Evolutionary conservation across 495 filamentous ascomycete species (phyloP), one percentile per base, ranked within the genome.

Genomic region (Xylaria intraflava): DNA sequence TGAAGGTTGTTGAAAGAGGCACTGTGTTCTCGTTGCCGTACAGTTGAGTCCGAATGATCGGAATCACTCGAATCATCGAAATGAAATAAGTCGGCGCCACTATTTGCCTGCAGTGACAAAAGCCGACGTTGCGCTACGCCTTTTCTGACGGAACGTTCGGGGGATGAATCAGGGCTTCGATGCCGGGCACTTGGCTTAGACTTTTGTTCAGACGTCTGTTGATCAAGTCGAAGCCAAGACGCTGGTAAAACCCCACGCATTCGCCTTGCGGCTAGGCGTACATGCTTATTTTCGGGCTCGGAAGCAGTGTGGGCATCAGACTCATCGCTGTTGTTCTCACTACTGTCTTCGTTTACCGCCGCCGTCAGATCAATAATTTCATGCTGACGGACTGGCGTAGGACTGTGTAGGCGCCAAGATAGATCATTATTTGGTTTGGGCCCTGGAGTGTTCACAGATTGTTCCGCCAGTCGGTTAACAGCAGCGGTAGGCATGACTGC

Each of bases 161-260:
- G 62, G 5, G 62, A 60, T 16, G 42, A 66, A 14, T 66, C 69
- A 16, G 53, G 71, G 57, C 66, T 74, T 62, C 51, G 76, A 60
- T 61, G 75, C 58, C 53, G 69, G 65, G 60, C 14, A 12, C 19
- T 49, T n/a, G 52, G 20, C 17, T 55, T 54, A 12, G 46, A 36
- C 36, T 35, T 53, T 48, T 47, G 67, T 60, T 44, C 67, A n/a
- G 63, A 46, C 23, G 65, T 57, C 53, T 68, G 66, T 47, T 74
- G 71, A 59, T 95, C 84, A 35, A 97, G 72, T 57, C 87, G 81
- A 40, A 94, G 76, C 85, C 87, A 95, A 3, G 92, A 96, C 5
- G 92, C 92, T 31, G 92, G 91, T 39, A 97, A 77, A 14, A 96
- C 90, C 31, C 91, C 91, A 49, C 83, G 83, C 40, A 92, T 82